Base-by-base conservation (phyloP, 768 basidiomycete species). In the Suillus subaureus region DNA sequence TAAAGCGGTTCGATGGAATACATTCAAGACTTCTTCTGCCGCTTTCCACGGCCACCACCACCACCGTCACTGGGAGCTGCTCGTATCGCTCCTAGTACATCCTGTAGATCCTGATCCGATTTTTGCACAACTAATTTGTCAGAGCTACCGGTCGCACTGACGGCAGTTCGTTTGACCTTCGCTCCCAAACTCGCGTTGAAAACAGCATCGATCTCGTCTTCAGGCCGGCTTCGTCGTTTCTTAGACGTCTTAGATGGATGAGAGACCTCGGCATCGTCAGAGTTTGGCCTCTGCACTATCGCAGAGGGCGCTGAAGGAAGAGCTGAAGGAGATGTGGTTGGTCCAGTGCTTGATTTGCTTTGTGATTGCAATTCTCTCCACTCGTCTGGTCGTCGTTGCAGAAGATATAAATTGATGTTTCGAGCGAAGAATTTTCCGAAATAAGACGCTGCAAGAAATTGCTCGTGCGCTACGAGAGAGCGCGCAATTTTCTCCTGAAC, bases 381-480 rank as follows among this genome's bases (percentile, higher is more conserved):
- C 61, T 94, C 91, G 4, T 93, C 88, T 4, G 93, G 91, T 61
- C 88, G 83, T 54, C 93, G 87, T 69, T 88, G 85, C 7, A 96
- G 83, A 28, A 98, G 78, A 70, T 91, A 84, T 8, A 99, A 76
- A 67, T 92, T 90, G 66, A 97, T 80, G 70, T 87, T 90, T 45
- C 90, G 84, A 31, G 87, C 87, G 69, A 99, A 95, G 81, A 88
- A 97, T 74, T 92, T 93, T 31, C 95, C 97, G 70, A 90, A 97
- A 73, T 85, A 90, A 0, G 93, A 94, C 12, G 82, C 88, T 0
- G 89, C 86, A 16, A 99, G 85, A 21, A 82, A 81, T 39, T 87
- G 85, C 66, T 94, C 90, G 66, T 93, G 84, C 1, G 85, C 78
- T 16, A 94, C 78, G 13, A 98, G 81, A 28, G 92, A 92, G 18